Base-by-base conservation (phyloP, 495 filamentous ascomycete species). In the Chlorociboria aeruginascens region DNA sequence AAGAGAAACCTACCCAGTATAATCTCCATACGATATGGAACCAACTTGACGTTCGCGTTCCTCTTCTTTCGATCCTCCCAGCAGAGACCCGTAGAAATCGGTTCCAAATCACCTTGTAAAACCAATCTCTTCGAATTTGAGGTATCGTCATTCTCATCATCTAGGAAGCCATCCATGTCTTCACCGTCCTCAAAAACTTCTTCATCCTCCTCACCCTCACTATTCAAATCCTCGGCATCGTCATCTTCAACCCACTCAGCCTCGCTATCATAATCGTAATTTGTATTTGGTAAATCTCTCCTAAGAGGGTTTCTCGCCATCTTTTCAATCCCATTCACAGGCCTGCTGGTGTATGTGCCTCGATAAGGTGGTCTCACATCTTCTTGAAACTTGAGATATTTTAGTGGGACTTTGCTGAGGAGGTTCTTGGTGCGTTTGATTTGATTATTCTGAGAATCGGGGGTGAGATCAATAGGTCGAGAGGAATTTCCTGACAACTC, bases 181-280 rank as follows among this genome's bases (percentile, higher is more conserved):
- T 83, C 80, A 4, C 75, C 76, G 17, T 69, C 74, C 4, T 78
- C 81, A 0, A 63, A 7, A 29, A 3, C 53, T 16, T 76, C 77
- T 38, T 81, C 75, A 9, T 77, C 76, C 20, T 87, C 83, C 7
- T 95, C 90, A 37, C 93, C 88, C 45, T 89, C 83, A 0, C 79
- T 83, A 47, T 78, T 77, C 6, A 86, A 62, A 37, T 89, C 81
- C 55, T 89, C 85, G 3, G 70, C 73, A 42, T 82, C 86, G 57
- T 92, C 86, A 43, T 85, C 84, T 2, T 79, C 77, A 52, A 87
- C 83, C 87, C 92, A 98, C 64, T 96, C 93, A 0, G 83, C 89
- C 61, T 99, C 92, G 0, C 89, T 96, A 58, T 97, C 92, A 56
- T 96, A 95, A 51, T 92, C 89, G 61, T 99, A 97, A 57, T 93